Base-by-base conservation (phyloP, 345 rosid species). In the Gynandropsis gynandra region DNA sequence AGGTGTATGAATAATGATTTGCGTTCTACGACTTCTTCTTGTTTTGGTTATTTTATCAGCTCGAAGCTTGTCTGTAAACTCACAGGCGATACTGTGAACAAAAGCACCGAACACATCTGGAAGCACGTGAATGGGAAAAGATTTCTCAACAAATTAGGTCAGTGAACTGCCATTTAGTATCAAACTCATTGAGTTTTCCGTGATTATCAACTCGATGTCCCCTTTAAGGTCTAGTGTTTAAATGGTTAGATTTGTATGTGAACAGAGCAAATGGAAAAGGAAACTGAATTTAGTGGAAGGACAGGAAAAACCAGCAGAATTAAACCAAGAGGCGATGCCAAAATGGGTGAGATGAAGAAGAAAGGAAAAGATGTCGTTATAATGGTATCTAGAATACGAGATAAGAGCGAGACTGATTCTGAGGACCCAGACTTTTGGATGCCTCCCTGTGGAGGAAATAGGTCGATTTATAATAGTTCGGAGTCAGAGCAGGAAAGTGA, bases 51-150 rank as follows among this genome's bases (percentile, higher is more conserved):
- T 50, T 7, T 47, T 65, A 19, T 66, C 72, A 90, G 98, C 59
- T 77, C 95, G 1, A 87, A 80, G 71, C 63, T 90, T 66, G 70
- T 77, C 61, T 87, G 98, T 71, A 90, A 84, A 67, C 74, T 90
- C 46, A 90, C 96, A 0, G 95, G 89, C 17, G 85, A 84, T 68
- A 79, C 76, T 7, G 84, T 90, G 48, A 90, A 90, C 65, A 90
- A 90, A 63, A 73, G 77, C 4, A 95, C 87, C 72, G 87, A 87
- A 59, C 98, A 90, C 59, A 80, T 87, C 27, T 90, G 92, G 95
- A 90, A 87, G 72, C 98, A 90, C 31, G 64, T 90, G 52, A 84
- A 80, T 4, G 96, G 96, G 31, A 84, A 47, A 55, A 68, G 87
- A 19, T 90, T 90, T 78, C 95, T 90, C 64, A 80, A 76, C 67